Conservation (phyloP, 768 basidiomycete species). For the Russula lepida region DNA sequence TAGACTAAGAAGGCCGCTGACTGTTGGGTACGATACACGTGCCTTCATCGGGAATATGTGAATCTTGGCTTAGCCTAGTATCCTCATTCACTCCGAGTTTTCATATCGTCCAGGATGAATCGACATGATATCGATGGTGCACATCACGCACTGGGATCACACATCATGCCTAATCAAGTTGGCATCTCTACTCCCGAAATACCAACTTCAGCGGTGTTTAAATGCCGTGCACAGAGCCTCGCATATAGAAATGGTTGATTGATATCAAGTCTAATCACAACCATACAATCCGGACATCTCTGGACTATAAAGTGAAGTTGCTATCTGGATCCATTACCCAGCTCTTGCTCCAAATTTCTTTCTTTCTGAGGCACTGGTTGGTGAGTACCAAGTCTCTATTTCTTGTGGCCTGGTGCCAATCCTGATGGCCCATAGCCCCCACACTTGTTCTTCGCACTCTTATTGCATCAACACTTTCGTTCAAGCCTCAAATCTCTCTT, state of each 20-base stretch:
- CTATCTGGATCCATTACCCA: background rate
- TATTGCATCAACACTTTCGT: background rate
- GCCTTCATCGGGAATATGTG: too few species aligned
- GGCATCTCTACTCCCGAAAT: background rate
- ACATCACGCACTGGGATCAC: background rate
- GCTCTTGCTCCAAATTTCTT: background rate
- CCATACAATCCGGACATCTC: background rate
- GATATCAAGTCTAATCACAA: background rate
- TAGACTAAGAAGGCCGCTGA: too few species aligned
- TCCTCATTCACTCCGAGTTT: too few species aligned
- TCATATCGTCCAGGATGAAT: too few species aligned
- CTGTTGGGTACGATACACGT: too few species aligned
- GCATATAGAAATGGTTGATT: background rate
- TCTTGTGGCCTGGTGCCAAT: background rate
- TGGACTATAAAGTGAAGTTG: background rate
- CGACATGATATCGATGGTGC: too few species aligned
- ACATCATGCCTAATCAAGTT: background rate
- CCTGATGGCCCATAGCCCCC: background rate
- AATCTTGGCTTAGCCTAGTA: too few species aligned
- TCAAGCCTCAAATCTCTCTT: background rate
- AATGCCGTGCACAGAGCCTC: background rate
- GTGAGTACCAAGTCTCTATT: background rate
- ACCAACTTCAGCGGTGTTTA: too few species aligned
- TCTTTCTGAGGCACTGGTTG: slow-evolving; percentile 6
- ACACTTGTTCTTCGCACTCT: background rate